Percentiles rank a stretch among this genome's conserved stretches.
These are phyloP conservation scores for Leccinum griseonigrum DNA, from an alignment of 1,284 basidiomycete genomes.

Conservation along the genomic window DNA sequence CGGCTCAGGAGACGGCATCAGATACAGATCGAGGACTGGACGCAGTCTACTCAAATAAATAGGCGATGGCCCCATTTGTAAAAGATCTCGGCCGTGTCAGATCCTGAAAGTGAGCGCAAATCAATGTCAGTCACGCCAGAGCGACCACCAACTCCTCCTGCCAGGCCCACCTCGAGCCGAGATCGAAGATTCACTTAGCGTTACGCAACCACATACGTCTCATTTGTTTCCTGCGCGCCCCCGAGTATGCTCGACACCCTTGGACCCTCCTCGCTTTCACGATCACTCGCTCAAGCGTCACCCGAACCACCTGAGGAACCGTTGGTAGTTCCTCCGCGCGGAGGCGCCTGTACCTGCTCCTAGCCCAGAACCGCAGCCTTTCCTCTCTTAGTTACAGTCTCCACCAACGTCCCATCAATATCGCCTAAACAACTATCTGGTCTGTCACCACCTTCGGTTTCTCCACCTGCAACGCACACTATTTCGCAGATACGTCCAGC, in stretches of 20 bases:
- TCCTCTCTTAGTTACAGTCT: conserved; percentile 2
- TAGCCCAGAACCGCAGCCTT: background rate
- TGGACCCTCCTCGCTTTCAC: conserved; percentile 74
- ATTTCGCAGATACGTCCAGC: conserved; percentile 42
- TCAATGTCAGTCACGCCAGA: conserved; percentile 37
- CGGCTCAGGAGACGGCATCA: conserved; percentile 84
- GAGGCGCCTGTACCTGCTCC: conserved; percentile 9
- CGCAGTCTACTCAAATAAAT: conserved; percentile 60
- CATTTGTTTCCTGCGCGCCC: conserved; percentile 59
- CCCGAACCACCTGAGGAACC: conserved; percentile 35
- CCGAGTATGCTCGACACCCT: conserved; percentile 64
- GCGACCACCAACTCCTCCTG: conserved; percentile 34
- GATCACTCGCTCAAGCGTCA: conserved; percentile 68
- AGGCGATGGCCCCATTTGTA: conserved; percentile 55
- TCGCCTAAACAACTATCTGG: conserved; percentile 32
- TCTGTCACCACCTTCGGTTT: conserved; percentile 25
- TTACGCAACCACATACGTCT: conserved; percentile 60
- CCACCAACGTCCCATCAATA: conserved; percentile 36
- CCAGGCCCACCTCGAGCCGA: conserved; percentile 58
- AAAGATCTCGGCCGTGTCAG: conserved; percentile 46
- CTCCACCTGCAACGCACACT: conserved; percentile 28
- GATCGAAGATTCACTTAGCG: conserved; percentile 64
- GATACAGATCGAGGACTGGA: conserved; percentile 94
- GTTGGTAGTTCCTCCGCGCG: conserved; percentile 30
- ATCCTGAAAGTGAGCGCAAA: conserved; percentile 32